Base-by-base conservation (phyloP, 169 alveolate genomes). In the Plasmodium gaboni region DNA sequence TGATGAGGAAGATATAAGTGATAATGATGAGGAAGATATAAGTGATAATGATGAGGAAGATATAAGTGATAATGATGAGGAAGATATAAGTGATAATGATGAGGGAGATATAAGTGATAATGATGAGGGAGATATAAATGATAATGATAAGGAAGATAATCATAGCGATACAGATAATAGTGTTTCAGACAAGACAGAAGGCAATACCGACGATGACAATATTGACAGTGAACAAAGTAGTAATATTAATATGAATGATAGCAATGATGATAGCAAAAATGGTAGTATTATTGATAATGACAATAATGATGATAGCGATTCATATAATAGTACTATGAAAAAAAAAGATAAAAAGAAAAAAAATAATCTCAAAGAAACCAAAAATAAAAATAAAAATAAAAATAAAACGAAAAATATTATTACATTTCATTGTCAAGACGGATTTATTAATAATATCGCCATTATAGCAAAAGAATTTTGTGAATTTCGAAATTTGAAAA, bases 401-500 rank as follows among this genome's bases (percentile, higher is more conserved):
- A 13, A 7, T 13, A 57, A 64, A 48, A 13, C 5, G 24, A 24
- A 13, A 8, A 22, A 9, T 6, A 12, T 15, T 24, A 19, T 76
- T 19, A 76, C 26, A 24, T 76, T 76, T 44, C 89, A 76, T 9
- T 76, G 89, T 19, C 48, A 17, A 15, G 89, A 76, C 32, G 89
- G 89, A 8, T 76, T 76, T 46, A 12, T 68, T 8, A 76, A 50
- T 64, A 76, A 76, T 5, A 76, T 76, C 53, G 9, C 68, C 19
- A 76, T 55, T 68, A 17, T 76, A 22, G 42, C 78, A 17, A 76
- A 5, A 53, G 89, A 76, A 26, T 76, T 76, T 69, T 76, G 89
- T n/a, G 68, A 76, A 51, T 63, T 64, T 53, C 24, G 89, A 50
- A 76, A 64, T 64, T 48, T 76, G 17, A 76, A 76, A 55, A 32